Conservation (phyloP, 2,329 filamentous ascomycete genomes). For the Penicillium sp. region DNA sequence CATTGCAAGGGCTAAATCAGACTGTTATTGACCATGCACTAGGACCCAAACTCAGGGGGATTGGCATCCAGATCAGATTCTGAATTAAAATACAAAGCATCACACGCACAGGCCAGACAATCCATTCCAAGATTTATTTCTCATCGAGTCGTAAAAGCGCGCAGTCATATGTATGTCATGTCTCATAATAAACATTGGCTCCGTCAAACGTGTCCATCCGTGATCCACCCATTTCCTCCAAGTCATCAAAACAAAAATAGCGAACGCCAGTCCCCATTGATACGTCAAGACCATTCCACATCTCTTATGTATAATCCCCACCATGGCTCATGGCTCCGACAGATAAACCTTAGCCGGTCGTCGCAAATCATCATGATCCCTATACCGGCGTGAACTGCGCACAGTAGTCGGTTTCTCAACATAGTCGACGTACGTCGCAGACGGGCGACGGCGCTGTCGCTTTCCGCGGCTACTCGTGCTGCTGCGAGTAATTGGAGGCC, state of each 20-base stretch:
- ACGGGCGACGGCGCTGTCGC: conserved; percentile 19
- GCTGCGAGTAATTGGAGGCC: conserved; percentile 13
- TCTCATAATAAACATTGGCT: conserved; percentile 3
- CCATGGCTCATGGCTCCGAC: conserved; percentile 48
- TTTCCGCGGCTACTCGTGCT: conserved; percentile 10
- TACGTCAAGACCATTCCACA: not conserved
- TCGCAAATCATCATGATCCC: conserved; percentile 22
- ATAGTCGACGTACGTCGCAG: conserved; percentile 24
- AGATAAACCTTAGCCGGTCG: conserved; percentile 33
- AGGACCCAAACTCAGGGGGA: not conserved
- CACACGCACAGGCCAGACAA: not conserved
- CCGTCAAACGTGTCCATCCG: not conserved
- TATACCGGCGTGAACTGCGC: conserved; percentile 20
- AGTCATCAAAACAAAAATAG: not conserved
- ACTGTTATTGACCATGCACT: not conserved
- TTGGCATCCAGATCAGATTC: not conserved
- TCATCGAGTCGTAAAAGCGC: conserved; percentile 1
- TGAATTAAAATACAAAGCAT: not conserved
- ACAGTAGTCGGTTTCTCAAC: conserved; percentile 25
- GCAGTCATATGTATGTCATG: not conserved
- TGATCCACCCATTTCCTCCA: not conserved
- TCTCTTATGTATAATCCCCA: not conserved
- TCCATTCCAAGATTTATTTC: not conserved
- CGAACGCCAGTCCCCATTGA: conserved; percentile 2
- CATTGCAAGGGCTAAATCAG: not conserved